phyloP scores from a whole-genome alignment of 1,139 yeast genomes.

The Sugiyamaella neomexicana region DNA sequence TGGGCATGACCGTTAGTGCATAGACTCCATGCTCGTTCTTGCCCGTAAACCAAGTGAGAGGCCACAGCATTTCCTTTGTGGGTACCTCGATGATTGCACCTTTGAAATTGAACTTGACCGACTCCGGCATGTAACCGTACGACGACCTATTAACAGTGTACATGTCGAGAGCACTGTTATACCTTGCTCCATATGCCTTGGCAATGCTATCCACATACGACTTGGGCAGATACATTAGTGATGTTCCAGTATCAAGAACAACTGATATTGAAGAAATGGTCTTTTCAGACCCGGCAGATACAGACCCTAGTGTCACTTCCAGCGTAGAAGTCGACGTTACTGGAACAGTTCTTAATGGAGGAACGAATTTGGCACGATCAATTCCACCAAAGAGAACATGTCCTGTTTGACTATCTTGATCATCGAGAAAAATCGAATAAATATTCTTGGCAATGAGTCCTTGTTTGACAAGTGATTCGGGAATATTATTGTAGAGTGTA shows the following conservation, averaged over 20 bases:
- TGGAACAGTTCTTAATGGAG: constrained; percentile 50
- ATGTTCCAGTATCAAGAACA: constrained; percentile 43
- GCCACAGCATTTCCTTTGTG: constrained; percentile 41
- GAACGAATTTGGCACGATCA: constrained; percentile 54
- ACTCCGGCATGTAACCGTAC: constrained; percentile 29
- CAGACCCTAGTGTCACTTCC: constrained; percentile 24
- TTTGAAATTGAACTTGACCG: constrained; percentile 45
- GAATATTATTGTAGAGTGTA: constrained; percentile 54
- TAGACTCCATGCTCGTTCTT: constrained; percentile 23
- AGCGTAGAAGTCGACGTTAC: constrained; percentile 28
- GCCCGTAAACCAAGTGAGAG: constrained; percentile 30
- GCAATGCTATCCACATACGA: constrained; percentile 30
- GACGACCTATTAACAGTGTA: constrained; percentile 41
- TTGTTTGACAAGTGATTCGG: constrained; percentile 51
- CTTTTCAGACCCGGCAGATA: constrained; percentile 16
- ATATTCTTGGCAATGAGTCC: constrained; percentile 54
- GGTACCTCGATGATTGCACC: constrained; percentile 49
- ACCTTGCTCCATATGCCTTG: constrained; percentile 40
- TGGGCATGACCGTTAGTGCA: constrained; percentile 32
- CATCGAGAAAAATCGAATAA: constrained; percentile 56
- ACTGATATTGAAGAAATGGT: constrained; percentile 19
- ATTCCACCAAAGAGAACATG: constrained; percentile 59
- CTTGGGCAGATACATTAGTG: constrained; percentile 38
- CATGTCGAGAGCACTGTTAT: constrained; percentile 37
- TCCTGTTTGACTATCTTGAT: constrained; percentile 45